Percentiles rank a stretch among this genome's conserved stretches.
Conservation (phyloP, 2,329 filamentous ascomycete genomes). For the Thelonectria olida region DNA sequence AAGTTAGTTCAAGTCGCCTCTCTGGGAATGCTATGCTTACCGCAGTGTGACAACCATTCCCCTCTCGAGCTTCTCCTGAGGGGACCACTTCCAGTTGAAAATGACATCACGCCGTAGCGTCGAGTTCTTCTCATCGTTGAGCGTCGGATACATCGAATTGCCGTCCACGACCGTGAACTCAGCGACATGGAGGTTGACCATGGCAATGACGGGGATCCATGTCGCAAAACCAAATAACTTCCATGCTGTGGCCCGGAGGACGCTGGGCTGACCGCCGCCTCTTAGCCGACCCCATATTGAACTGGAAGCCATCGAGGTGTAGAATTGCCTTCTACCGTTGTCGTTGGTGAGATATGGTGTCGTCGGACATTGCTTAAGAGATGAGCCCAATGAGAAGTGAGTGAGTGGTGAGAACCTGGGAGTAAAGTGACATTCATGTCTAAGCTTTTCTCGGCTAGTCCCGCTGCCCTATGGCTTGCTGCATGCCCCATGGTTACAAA, state of each 20-base stretch:
- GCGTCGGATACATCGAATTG: constrained; percentile 79
- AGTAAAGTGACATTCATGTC: constrained; percentile 10
- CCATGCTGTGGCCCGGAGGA: constrained; percentile 49
- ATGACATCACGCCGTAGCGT: constrained; percentile 64
- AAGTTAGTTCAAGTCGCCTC: background rate
- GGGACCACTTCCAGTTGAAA: constrained; percentile 67
- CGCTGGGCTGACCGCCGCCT: constrained; percentile 33
- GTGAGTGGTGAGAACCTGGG: background rate
- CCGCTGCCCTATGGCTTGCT: constrained; percentile 6
- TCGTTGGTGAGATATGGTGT: background rate
- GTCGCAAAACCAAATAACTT: constrained; percentile 63
- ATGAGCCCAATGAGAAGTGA: too few relatives aligned
- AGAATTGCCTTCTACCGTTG: constrained; percentile 6
- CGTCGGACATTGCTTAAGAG: constrained; percentile 19
- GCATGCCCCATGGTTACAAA: constrained; percentile 1
- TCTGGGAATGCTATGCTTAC: constrained; percentile 47
- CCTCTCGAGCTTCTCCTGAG: constrained; percentile 66
- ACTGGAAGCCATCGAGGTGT: constrained; percentile 44
- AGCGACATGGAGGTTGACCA: constrained; percentile 69
- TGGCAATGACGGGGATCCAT: constrained; percentile 70
- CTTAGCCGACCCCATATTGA: constrained; percentile 49
- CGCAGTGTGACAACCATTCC: constrained; percentile 81
- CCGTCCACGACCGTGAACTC: constrained; percentile 67
- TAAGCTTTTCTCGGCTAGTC: constrained; percentile 38
- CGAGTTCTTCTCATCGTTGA: constrained; percentile 73